Conservation (phyloP, 495 filamentous ascomycete species). For the Podospora bellae-mahoneyi region DNA sequence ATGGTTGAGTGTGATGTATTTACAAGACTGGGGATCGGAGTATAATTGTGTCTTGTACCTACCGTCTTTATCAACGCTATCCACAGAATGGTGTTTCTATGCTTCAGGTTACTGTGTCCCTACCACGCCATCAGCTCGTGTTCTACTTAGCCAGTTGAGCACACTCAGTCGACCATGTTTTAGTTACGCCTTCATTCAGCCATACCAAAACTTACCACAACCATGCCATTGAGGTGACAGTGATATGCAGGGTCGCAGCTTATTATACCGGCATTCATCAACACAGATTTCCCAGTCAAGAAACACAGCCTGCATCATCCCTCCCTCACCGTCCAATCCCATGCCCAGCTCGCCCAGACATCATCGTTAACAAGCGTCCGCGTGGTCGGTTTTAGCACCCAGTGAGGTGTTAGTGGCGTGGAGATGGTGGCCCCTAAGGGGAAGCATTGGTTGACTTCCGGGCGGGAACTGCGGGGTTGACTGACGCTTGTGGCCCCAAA, state of each 20-base stretch:
- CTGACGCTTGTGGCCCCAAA: background rate
- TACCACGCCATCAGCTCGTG: no score
- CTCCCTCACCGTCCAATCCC: background rate
- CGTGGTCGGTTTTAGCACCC: background rate
- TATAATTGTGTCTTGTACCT: background rate
- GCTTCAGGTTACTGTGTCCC: no score
- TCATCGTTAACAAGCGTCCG: background rate
- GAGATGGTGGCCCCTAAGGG: background rate
- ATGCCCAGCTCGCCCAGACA: background rate
- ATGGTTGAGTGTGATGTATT: background rate
- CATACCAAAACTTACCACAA: no score
- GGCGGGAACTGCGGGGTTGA: background rate
- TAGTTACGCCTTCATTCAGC: no score
- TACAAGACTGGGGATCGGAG: background rate
- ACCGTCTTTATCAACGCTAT: no score
- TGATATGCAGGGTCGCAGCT: background rate
- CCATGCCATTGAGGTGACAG: no score
- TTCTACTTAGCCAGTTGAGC: no score
- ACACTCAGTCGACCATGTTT: no score
- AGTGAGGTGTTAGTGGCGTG: background rate
- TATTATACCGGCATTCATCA: background rate
- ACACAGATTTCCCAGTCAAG: background rate
- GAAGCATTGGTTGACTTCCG: background rate
- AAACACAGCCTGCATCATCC: background rate
- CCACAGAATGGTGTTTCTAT: no score